Evolutionary conservation across 371 early-diverging fungal genomes (phyloP), one percentile per base, ranked within the genome.

Genomic region (Gilbertella persicaria): DNA sequence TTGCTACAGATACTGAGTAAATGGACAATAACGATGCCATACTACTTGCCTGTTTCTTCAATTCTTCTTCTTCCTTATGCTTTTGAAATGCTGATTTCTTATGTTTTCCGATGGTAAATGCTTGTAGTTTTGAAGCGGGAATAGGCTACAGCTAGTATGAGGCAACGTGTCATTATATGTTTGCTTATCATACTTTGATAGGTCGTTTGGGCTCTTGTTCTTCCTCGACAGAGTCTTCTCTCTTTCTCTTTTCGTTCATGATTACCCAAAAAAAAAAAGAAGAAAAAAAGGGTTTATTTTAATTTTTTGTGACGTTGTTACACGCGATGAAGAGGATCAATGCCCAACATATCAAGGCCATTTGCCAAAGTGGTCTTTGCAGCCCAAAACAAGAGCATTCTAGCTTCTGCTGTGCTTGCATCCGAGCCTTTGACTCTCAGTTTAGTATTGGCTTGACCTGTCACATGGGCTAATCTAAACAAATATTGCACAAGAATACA

Each of bases 401-500:
- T 79, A 0, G 95, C 88, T 41, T 80, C 68, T 4, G 97, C 97
- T 42, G 92, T 48, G 0, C 88, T 79, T 28, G 69, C 55, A 40
- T 67, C 64, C 40, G 75, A 70, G 60, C 81, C 82, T 53, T 82
- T 79, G 12, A 99, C 99, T 60, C 83, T 82, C 36, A 99, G 51
- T 5, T 59, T 63, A 24, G 81, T 79, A 60, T 89, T 83, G 0
- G 94, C 89, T 4, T 82, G 64, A 41, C 92, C 90, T 17, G 93
- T 85, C 4, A 79, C 78, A 50, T 91, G 92, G 5, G 89, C 75
- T 4, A 99, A 79, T 51, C 83, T 82, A 61, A 96, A 84, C 24
- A 93, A 62, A 70, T 96, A 99, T 35, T 87, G 84, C 5, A 97
- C 94, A 38, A 98, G 62, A 16, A 77, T 83, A 64, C 85, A 90